These are phyloP conservation scores for Populus pruinosa DNA, from an alignment of 345 rosid genomes.

Conservation along the genomic window DNA sequence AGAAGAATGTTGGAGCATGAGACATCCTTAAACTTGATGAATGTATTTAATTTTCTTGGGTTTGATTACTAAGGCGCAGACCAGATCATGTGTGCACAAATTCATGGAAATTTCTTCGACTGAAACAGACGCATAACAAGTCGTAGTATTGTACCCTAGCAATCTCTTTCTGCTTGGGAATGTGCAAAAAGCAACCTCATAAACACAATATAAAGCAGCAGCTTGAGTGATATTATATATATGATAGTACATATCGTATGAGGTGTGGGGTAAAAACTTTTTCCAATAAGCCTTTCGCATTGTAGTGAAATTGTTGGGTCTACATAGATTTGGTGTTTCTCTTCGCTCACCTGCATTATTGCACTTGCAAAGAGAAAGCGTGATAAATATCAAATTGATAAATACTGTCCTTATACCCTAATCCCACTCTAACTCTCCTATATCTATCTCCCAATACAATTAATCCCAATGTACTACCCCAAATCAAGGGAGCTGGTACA, in stretches of 20 bases:
- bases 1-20: neutral
- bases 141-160: neutral
- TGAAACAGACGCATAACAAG: neutral
- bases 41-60: neutral
- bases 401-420: neutral
- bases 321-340: neutral
- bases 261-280: neutral
- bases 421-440: constrained; percentile 13
- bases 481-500: constrained; percentile 15
- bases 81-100: neutral
- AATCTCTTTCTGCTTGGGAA: constrained; percentile 2
- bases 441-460: neutral
- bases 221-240: too few species aligned
- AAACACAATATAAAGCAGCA: neutral
- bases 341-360: neutral
- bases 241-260: neutral
- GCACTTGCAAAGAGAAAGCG: neutral
- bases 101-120: neutral
- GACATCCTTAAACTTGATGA: neutral
- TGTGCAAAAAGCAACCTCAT: neutral
- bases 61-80: neutral
- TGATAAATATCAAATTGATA: neutral
- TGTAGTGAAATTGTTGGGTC: neutral
- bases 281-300: neutral
- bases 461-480: constrained; percentile 9